Base-by-base conservation (phyloP, 2,329 filamentous ascomycete genomes). In the Fusarium sp. region DNA sequence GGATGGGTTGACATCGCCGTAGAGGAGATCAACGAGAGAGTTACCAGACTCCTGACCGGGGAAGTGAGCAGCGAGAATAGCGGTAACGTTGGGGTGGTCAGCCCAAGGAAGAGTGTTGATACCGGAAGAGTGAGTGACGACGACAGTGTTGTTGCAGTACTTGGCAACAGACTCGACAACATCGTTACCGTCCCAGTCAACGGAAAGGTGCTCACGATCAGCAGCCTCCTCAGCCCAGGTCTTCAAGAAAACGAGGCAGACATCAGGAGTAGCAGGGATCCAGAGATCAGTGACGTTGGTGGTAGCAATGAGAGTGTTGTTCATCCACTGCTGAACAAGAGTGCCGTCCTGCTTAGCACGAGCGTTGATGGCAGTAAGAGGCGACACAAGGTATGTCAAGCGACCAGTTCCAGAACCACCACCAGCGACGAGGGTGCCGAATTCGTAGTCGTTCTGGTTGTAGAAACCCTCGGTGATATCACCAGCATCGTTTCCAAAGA, bases 11-110 rank as follows among this genome's bases (percentile, higher is more conserved):
- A 89, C 87, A 58, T 91, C 88, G 65, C 92, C 92, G 77, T 90
- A 93, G 6, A 94, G 85, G 39, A 94, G 82, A 74, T 92, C 89
- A 41, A 88, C 87, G 22, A 94, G 83, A 3, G 91, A 90, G 75
- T 90, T 86, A 31, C 92, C 92, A 4, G 90, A 90, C 81, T 93
- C 91, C 76, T 93, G 91, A 14, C 92, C 92, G 0, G 92, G 92
- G 20, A 93, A 87, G 79, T 93, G 91, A 35, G 91, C 91, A 36
- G 92, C 86, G 28, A 93, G 80, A 18, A 93, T 88, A 36, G 90
- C 88, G 68, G 91, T 92, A 71, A 93, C 90, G 26, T 89, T 88
- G 3, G 89, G 86, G 12, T 91, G 85, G 71, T 92, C 86, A 71
- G 91, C 88, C 90, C 91, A 94, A 31, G 88, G 83, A 65, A 93